Conservation (phyloP, 1,284 basidiomycete genomes). For the Microbotryum violaceum region DNA sequence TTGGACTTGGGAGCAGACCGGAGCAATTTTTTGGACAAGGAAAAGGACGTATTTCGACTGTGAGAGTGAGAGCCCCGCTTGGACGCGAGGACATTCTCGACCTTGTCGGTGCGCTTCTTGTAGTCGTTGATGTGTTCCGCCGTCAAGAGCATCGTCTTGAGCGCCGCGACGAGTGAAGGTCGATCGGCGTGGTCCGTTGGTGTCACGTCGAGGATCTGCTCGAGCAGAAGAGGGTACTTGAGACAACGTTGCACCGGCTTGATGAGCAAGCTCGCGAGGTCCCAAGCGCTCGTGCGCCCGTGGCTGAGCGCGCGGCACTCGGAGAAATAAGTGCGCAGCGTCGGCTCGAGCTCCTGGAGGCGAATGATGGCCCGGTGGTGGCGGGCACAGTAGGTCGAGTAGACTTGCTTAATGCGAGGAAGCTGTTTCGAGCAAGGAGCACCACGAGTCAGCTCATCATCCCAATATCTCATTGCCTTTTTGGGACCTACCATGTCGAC, state of each 20-base stretch:
- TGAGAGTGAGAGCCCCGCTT: conserved; percentile 2
- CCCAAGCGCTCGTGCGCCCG: conserved; percentile 42
- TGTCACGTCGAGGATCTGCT: conserved; percentile 40
- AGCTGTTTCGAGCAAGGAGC: conserved; percentile 26
- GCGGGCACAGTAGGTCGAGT: conserved; percentile 41
- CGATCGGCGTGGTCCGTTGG: conserved; percentile 38
- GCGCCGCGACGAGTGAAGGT: conserved; percentile 35
- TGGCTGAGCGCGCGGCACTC: conserved; percentile 40
- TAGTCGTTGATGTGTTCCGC: conserved; percentile 45
- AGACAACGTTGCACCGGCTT: conserved; percentile 44
- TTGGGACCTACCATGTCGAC: conserved; percentile 34
- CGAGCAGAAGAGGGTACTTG: conserved; percentile 42
- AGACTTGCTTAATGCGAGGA: conserved; percentile 40
- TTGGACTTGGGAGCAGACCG: conserved; percentile 34
- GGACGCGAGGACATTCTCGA: conserved; percentile 34
- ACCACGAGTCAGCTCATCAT: too few relatives aligned
- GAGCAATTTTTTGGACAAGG: conserved; percentile 29
- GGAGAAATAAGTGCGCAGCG: conserved; percentile 37
- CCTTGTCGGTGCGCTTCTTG: conserved; percentile 42
- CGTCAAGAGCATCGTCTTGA: conserved; percentile 40
- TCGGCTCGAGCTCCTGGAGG: conserved; percentile 37
- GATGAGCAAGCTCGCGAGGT: conserved; percentile 43
- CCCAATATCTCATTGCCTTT: not conserved
- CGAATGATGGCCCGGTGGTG: conserved; percentile 42
- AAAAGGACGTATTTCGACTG: conserved; percentile 15